A percentile compares a stretch with the other conserved stretches of the same genome.
Evolutionary conservation across 2,329 filamentous ascomycete genomes (phyloP).

Genomic region (Neopestalotiopsis sp.): DNA sequence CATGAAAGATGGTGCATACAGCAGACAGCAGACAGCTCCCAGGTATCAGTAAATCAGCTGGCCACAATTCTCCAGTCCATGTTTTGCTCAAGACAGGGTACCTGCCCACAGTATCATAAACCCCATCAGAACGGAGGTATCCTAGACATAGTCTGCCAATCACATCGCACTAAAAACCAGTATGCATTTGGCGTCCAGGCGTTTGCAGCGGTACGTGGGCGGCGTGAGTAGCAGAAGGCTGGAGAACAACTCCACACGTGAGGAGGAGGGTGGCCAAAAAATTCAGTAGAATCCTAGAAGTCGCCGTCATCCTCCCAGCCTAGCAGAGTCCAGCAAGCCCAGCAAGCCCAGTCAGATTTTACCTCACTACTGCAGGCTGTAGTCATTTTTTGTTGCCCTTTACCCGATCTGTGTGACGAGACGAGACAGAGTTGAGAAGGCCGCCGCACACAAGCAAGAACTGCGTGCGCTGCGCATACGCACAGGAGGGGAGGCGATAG

Average conservation of each 20-base stretch:
- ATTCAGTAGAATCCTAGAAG: background rate
- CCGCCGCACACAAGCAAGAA: background rate
- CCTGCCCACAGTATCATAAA: background rate
- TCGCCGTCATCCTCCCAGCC: background rate
- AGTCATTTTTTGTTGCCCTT: constrained; percentile 3
- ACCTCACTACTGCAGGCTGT: constrained; percentile 11
- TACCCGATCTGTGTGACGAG: background rate
- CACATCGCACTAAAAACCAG: background rate
- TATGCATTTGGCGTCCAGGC: background rate
- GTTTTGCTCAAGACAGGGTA: background rate
- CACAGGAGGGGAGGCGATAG: background rate
- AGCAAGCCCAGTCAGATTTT: constrained; percentile 5
- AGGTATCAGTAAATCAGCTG: no score
- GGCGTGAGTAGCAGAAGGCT: background rate
- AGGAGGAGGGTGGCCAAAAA: constrained; percentile 9
- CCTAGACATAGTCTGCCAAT: background rate
- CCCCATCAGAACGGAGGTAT: background rate
- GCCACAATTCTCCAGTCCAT: background rate
- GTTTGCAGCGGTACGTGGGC: constrained; percentile 1
- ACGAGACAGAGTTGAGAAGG: background rate
- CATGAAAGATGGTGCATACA: no score
- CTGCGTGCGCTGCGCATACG: background rate
- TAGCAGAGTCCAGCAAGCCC: no score
- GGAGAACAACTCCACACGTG: background rate
- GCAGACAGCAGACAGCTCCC: no score